These are phyloP conservation scores for Blastobotrys malaysiensis DNA, from an alignment of 1,139 yeast species.

Conservation along the genomic window DNA sequence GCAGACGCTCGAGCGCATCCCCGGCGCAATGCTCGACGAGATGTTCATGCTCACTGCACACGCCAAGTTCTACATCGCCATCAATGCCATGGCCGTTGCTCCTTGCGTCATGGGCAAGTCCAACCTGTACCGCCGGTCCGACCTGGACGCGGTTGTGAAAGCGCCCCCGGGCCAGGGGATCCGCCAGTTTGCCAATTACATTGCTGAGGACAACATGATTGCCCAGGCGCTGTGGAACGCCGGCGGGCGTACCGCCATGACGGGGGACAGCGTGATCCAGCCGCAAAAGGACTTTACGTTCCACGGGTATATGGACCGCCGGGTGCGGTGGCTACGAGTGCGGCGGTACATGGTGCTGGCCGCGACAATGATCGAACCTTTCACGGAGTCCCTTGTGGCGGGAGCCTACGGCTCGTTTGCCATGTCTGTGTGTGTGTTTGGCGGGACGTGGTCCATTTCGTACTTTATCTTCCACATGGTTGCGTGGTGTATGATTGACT, in stretches of 20 bases:
- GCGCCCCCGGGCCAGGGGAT: slow-evolving; percentile 43
- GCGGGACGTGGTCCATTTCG: slow-evolving; percentile 12
- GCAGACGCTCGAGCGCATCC: slow-evolving; percentile 4
- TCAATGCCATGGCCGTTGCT: slow-evolving; percentile 70
- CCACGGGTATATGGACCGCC: slow-evolving; percentile 56
- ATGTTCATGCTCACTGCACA: slow-evolving; percentile 82
- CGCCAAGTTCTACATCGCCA: slow-evolving; percentile 74
- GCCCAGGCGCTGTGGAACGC: slow-evolving; percentile 77
- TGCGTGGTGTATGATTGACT: slow-evolving; percentile 63
- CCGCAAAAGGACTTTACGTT: slow-evolving; percentile 52
- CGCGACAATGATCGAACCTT: slow-evolving; percentile 82
- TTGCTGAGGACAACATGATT: slow-evolving; percentile 92
- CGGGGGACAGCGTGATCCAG: slow-evolving; percentile 74
- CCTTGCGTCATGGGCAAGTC: slow-evolving; percentile 96
- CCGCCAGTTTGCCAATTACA: slow-evolving; percentile 68
- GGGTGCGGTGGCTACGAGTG: slow-evolving; percentile 86
- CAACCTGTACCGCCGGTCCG: slow-evolving; percentile 66
- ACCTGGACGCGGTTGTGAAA: slow-evolving; percentile 58
- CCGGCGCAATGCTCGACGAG: slow-evolving; percentile 75
- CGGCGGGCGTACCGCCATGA: slow-evolving; percentile 72
- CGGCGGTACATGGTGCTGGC: slow-evolving; percentile 81
- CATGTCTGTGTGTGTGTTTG: slow-evolving; percentile 43
- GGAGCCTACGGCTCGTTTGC: slow-evolving; percentile 62
- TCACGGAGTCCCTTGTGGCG: slow-evolving; percentile 70
- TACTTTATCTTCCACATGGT: slow-evolving; percentile 50